These are phyloP conservation scores for Taxillus chinensis DNA, from an alignment of 164 flowering plant genomes.

Conservation along the genomic window DNA sequence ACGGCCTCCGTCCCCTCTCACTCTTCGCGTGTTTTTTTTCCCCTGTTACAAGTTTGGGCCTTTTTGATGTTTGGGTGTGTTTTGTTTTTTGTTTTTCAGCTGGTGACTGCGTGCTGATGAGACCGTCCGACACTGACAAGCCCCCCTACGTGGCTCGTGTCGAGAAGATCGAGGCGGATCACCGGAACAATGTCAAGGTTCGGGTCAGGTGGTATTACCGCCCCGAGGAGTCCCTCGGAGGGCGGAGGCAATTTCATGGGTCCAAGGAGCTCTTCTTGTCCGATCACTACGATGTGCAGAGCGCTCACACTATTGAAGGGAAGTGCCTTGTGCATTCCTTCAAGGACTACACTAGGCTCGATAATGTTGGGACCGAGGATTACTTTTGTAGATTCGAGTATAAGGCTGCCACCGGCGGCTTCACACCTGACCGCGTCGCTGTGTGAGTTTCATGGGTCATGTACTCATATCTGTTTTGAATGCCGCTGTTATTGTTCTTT, in stretches of 20 bases:
- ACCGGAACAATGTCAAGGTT: constrained; percentile 48
- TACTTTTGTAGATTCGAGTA: constrained; percentile 67
- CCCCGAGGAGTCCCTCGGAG: constrained; percentile 66
- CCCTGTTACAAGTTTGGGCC: not conserved
- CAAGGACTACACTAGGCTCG: constrained; percentile 69
- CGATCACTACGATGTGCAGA: constrained; percentile 62
- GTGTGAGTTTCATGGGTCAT: constrained; percentile 34
- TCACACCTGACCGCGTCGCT: constrained; percentile 73
- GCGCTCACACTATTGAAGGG: constrained; percentile 68
- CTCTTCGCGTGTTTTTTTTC: not conserved
- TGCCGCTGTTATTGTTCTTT: not conserved
- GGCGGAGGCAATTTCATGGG: constrained; percentile 70
- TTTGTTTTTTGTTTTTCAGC: constrained; percentile 15
- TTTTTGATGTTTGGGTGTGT: not conserved
- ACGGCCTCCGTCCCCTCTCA: not conserved
- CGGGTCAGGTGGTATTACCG: constrained; percentile 63
- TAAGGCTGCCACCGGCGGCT: constrained; percentile 62
- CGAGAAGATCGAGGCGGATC: constrained; percentile 56
- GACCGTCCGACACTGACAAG: constrained; percentile 57
- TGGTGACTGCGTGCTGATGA: constrained; percentile 68
- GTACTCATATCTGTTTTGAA: not conserved
- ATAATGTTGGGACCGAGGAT: constrained; percentile 65
- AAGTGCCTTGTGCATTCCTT: constrained; percentile 62
- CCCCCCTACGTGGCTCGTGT: constrained; percentile 60
- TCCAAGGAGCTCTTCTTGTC: constrained; percentile 61